Base-by-base conservation (phyloP, 352 stramenopile genomes). In the Phytophthora litchii region DNA sequence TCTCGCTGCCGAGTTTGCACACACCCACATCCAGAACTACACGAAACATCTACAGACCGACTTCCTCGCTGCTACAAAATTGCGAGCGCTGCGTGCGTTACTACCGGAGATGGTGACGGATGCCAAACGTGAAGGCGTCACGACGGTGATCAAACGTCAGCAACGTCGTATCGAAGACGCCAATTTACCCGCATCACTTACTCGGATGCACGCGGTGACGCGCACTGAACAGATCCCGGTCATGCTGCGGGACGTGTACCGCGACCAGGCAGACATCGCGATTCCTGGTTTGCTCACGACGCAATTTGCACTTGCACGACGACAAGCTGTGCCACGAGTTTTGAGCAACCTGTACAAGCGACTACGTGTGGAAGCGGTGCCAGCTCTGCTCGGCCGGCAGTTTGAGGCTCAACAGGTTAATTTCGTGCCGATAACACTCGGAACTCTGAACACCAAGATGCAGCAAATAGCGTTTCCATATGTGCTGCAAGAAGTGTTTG, bases 41-140 rank as follows among this genome's bases (percentile, higher is more conserved):
- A 35, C 54, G 1, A 53, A 40, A 4, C 76, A 87, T 29, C 50
- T 91, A 3, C 60, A 66, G 3, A 53, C 60, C 8, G 60, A 80
- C 35, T 85, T 91, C 35, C 38, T 91, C n/a, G 83, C 81, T 5
- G 46, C 78, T 0, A 80, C 78, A 3, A 92, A 91, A 64, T 47
- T 81, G 35, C 70, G 80, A 17, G 78, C 67, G 8, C 67, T 86
- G 19, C 61, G 70, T 31, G 68, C 74, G 2, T 80, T 86, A 14
- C 37, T 91, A 3, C 70, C 76, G 0, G 47, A 64, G 0, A 64
- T 87, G 31, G 64, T 77, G 7, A 31, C 60, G 3, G 44, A 57
- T 6, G 64, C 83, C 1, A 65, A 63, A 13, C 41, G 47, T 0
- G 73, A 91, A 31, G 74, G 67, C 12, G 40, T 92, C 1, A 56